Base-by-base conservation (phyloP, 139 green algal genomes). In the Tetradesmus lagerheimii region DNA sequence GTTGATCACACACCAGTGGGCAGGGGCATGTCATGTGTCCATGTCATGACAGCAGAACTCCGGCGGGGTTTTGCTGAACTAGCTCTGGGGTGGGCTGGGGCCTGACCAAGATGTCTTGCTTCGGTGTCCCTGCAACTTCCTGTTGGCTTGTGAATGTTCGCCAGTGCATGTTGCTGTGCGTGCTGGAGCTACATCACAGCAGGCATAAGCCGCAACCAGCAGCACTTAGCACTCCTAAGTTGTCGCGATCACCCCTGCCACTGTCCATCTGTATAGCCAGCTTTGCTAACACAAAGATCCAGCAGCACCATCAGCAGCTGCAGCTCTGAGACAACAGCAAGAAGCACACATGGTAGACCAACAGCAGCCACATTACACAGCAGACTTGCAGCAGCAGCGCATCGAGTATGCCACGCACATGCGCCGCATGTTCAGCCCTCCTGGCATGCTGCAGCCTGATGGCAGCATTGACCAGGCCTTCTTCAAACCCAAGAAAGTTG, bases 381-480 rank as follows among this genome's bases (percentile, higher is more conserved):
- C 43, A 1, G 23, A 38, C 1, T 8, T 6, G 6, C 45, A 79
- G 35, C 38, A 89, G 31, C 92, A 91, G 20, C 92, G 93, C 0
- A 50, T 93, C 20, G 84, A 86, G 1, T 97, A 94, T 91, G 95
- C 94, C 0, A 89, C 87, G 0, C 34, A 91, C 0, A 96, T 98
- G 94, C 91, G 96, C 1, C 47, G 43, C 4, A 37, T 89, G 0
- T 95, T 97, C 85, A 97, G 94, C 81, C 96, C 95, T 1, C 74
- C 91, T 18, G 93, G 87, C n/a, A 97, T 98, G 94, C 57, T 96
- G 5, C 74, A 87, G 0, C 62, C 87, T 0, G 95, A 97, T n/a
- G 95, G 95, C 47, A 84, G 81, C 37, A 95, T 98, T 78, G 93
- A 96, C 41, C 96, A 98, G 91, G 93, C 95, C 2, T 98, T 96